Base-by-base conservation (phyloP, 257 asterid genomes). In the Solanum lycopersicoides region DNA sequence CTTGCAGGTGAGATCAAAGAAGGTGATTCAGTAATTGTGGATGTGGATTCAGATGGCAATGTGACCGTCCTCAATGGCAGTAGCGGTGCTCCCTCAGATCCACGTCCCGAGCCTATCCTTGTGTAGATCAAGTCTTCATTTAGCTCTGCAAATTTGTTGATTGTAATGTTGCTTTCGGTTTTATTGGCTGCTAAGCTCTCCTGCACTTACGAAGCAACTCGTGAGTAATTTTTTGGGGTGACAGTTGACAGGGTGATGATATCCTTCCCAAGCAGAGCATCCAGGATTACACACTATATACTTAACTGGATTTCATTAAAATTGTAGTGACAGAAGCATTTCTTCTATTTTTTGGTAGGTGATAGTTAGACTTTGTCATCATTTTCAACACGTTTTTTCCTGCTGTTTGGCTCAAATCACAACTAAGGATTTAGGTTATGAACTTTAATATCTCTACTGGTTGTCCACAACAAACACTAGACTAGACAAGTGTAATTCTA, bases 31-130 rank as follows among this genome's bases (percentile, higher is more conserved):
- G 94, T 95, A 5, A 90, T 91, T 9, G 93, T 93, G 0, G 95
- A 93, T 65, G 98, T 91, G 18, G 94, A 93, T 87, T 89, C 94
- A 6, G 96, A 93, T 41, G 97, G 97, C 15, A 93, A 94, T 7
- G 95, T 92, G 84, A 89, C 91, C 1, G 96, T 94, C 69, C 93
- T 93, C 34, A 94, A 93, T 56, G 94, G 96, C 11, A 86, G 90
- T 89, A 92, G 91, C 47, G 93, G 98, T 14, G 89, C 93, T 66
- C 94, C 94, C 1, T 92, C 92, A 28, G 88, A 93, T 5, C 47
- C 79, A 42, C 30, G 30, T 28, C 30, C 30, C 30, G 30, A 28
- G 30, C 30, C 30, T 28, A 28, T 28, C 30, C 30, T 28, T 28
- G 30, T 28, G 30, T 28, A 28, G 30, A 28, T 28, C 30, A 28